Base-by-base conservation (phyloP, 768 basidiomycete genomes). In the Leccinum truebloodii region DNA sequence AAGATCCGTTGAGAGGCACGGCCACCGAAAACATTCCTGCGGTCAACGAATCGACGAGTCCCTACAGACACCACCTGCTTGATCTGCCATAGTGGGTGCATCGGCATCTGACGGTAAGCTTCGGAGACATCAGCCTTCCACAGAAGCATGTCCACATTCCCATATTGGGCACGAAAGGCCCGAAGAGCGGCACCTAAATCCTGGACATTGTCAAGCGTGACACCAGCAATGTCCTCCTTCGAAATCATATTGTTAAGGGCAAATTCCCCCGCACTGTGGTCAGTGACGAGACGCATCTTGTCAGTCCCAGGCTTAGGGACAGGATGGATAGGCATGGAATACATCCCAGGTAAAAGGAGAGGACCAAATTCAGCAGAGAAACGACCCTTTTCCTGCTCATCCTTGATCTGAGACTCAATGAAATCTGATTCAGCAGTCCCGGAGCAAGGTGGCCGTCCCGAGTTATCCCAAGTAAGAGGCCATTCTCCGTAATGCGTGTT, bases 281-380 rank as follows among this genome's bases (percentile, higher is more conserved):
- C 68, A 13, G 67, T 72, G 18, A 83, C 67, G 1, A 83, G 69
- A 0, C 76, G 63, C 2, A 78, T 60, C 26, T 79, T 76, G 0
- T 63, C 54, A 0, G 71, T 65, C 50, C 79, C 79, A 0, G 78
- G 80, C 58, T 82, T 82, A 0, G 78, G 79, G 0, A 83, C 75
- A 2, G 72, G 73, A 39, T 74, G 63, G 0, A 80, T 62, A 0
- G 79, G 81, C 48, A 73, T 71, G 35, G 64, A 67, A 53, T 76
- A 74, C 81, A 83, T 48, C 4, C 44, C 44, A 4, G 44, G 20
- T 4, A 46, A 8, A 10, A 46, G 44, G 8, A 22, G 8, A 18
- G 44, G 44, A 10, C 44, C 44, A 22, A 46, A 46, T n/a, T 44
- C 18, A 2, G 6, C 5, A 2, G 41, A 44, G 7, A 44, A 44